Evolutionary conservation across 1,284 basidiomycete species (phyloP).

Genomic region (Trametes pubescens): DNA sequence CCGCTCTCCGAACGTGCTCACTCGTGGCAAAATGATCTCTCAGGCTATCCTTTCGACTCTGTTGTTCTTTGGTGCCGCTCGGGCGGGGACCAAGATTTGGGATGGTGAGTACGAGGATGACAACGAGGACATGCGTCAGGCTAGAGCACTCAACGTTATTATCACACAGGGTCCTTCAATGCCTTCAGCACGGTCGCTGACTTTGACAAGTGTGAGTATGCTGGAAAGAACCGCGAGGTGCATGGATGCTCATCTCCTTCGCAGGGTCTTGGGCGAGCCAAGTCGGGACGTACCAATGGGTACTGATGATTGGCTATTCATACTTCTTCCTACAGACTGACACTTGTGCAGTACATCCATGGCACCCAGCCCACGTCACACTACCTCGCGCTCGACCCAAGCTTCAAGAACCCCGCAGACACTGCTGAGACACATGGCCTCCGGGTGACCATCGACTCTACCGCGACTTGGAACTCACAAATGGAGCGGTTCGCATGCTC

Average conservation of each 20-base stretch:
- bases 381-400: conserved; percentile 60
- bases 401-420: conserved; percentile 69
- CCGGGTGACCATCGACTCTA: conserved; percentile 62
- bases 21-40: conserved; percentile 32
- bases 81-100: conserved; percentile 61
- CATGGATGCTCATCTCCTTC: not conserved
- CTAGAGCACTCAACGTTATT: not conserved
- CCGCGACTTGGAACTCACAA: conserved; percentile 61
- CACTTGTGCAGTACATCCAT: conserved; percentile 61
- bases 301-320: conserved; percentile 26
- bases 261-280: conserved; percentile 66
- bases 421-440: conserved; percentile 61
- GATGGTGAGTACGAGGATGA: conserved; percentile 42
- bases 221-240: conserved; percentile 3
- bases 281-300: conserved; percentile 68
- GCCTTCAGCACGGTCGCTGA: conserved; percentile 53
- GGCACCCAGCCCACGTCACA: conserved; percentile 59
- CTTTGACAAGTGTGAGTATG: conserved; percentile 61
- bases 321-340: no score
- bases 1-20: not conserved
- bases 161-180: conserved; percentile 50
- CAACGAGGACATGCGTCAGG: not conserved
- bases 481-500: conserved; percentile 40
- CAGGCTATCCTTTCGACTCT: conserved; percentile 33
- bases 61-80: conserved; percentile 44